Conservation (phyloP, 1,284 basidiomycete species). For the Leccinum solheimii region DNA sequence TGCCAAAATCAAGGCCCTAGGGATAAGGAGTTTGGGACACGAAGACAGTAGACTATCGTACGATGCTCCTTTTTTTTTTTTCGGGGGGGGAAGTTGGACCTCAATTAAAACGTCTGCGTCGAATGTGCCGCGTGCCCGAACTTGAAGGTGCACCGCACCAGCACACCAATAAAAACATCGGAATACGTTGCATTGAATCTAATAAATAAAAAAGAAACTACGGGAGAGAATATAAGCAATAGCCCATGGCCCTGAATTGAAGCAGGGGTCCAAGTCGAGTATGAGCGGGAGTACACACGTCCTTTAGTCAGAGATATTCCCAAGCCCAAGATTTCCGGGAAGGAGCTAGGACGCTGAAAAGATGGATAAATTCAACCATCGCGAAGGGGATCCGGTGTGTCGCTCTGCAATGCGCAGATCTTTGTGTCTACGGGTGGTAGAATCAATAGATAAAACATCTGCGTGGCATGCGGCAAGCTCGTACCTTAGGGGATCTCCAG, state of each 20-base stretch:
- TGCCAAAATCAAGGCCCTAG: constrained; percentile 22
- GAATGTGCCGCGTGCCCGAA: not conserved
- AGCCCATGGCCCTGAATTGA: constrained; percentile 1
- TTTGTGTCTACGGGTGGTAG: constrained; percentile 12
- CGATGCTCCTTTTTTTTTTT: not conserved
- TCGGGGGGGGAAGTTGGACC: not conserved
- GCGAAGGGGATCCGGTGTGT: not conserved
- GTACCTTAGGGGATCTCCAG: not conserved
- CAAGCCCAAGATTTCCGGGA: not conserved
- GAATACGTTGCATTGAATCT: not conserved
- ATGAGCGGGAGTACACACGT: not conserved
- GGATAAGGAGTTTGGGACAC: not conserved
- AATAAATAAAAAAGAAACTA: not conserved
- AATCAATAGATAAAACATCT: constrained; percentile 11
- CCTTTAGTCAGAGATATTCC: too few species aligned
- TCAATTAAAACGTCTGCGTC: not conserved
- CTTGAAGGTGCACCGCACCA: not conserved
- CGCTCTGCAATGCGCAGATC: not conserved
- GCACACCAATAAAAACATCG: not conserved
- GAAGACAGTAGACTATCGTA: constrained; percentile 1
- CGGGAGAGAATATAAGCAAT: not conserved
- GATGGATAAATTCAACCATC: not conserved
- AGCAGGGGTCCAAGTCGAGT: not conserved
- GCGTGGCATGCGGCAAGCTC: not conserved
- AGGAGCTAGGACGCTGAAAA: not conserved